Percentiles rank a stretch among this genome's conserved stretches.
Conservation (phyloP, 257 asterid genomes). For the Coffea canephora region DNA sequence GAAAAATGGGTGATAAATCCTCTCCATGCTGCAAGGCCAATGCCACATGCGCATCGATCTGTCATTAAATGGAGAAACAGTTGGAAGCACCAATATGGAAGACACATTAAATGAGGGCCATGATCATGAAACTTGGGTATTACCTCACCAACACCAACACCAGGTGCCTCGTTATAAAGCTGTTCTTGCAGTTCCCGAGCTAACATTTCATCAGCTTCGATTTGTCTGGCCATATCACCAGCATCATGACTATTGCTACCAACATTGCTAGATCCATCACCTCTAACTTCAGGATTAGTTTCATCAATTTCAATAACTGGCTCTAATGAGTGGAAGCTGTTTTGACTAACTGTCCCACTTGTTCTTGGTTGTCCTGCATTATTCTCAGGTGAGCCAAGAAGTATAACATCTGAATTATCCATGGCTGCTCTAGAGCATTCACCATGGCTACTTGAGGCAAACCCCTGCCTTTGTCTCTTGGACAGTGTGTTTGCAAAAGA, state of each 20-base stretch:
- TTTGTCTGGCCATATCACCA: constrained; percentile 60
- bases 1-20: constrained; percentile 27
- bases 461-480: constrained; percentile 60
- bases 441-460: constrained; percentile 40
- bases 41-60: constrained; percentile 59
- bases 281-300: constrained; percentile 45
- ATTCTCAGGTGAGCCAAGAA: constrained; percentile 42
- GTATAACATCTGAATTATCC: constrained; percentile 46
- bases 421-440: constrained; percentile 54
- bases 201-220: constrained; percentile 85
- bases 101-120: background rate
- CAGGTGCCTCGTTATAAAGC: constrained; percentile 63
- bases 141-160: constrained; percentile 56
- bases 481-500: constrained; percentile 30
- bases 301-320: constrained; percentile 55
- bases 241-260: constrained; percentile 25
- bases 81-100: constrained; percentile 13
- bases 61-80: constrained; percentile 22
- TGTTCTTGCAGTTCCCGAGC: constrained; percentile 97
- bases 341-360: constrained; percentile 19
- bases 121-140: constrained; percentile 5
- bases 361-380: constrained; percentile 32
- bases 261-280: constrained; percentile 21
- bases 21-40: constrained; percentile 56
- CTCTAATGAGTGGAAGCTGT: constrained; percentile 24